Base-by-base conservation (phyloP, 2,329 filamentous ascomycete species). In the Endocalyx cinctus region DNA sequence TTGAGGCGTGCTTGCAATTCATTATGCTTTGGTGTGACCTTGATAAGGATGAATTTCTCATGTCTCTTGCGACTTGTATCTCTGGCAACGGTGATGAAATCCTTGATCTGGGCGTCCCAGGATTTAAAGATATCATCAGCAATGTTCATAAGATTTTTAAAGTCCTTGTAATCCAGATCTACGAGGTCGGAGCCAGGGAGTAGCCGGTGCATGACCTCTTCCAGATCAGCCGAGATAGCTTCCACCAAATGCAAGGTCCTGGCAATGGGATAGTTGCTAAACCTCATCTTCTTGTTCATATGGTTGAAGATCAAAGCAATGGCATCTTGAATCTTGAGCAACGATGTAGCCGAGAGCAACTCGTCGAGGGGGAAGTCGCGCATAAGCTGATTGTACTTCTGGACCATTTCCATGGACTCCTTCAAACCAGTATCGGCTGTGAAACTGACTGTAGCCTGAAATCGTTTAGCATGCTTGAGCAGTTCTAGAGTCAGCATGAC, bases 351-450 rank as follows among this genome's bases (percentile, higher is more conserved):
- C 12, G 92, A 95, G 13, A 96, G 74, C 17, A 99, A 68, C 59
- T 99, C 92, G 55, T 97, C 90, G 20, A 98, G 71, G 0, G 92
- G 92, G 45, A 99, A 97, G 58, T 98, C 94, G 43, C 92, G 84
- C 87, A 99, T 97, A 16, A 98, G 76, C 64, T 94, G 87, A 58
- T 98, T 99, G 70, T 97, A 98, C 62, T 96, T 96, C 60, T 95
- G 87, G 29, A 98, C 94, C 57, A 86, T 84, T 42, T 98, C 92
- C 59, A 89, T 92, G 16, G 88, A 88, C 62, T 98, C 92, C 60
- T 94, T 95, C 57, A 98, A 63, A 3, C 92, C 90, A 22, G 92
- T 98, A 61, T 99, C 94, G 3, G 92, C 87, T 22, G 84, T 84
- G 58, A 99, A 97, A 66, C 90, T 97, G 51, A 97, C 86, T 3